These are phyloP conservation scores for Neofusicoccum kwambonambiense DNA, from an alignment of 2,329 filamentous ascomycete species.

Conservation along the genomic window DNA sequence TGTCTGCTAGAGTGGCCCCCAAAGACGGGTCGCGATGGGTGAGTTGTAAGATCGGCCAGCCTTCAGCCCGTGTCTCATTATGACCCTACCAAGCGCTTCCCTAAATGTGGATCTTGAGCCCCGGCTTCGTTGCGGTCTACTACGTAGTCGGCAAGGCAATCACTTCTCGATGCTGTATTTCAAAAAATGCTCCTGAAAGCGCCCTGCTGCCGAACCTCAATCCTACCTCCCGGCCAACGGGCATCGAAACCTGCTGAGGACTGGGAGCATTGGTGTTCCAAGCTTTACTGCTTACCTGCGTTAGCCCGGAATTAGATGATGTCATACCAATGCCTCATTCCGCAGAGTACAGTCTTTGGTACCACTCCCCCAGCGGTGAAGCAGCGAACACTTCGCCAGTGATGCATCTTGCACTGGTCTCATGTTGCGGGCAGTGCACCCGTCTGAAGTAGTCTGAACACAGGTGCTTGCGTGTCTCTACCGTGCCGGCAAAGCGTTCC, in stretches of 20 bases:
- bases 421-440: no score
- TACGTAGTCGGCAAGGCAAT: not conserved
- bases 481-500: no score
- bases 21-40: no score
- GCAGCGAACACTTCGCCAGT: not conserved
- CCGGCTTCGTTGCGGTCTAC: not conserved
- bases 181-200: not conserved
- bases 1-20: no score
- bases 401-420: no score
- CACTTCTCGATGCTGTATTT: not conserved
- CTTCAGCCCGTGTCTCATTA: no score
- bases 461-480: no score
- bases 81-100: no score
- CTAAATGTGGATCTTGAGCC: not conserved
- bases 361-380: not conserved
- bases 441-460: no score
- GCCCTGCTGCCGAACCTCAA: not conserved
- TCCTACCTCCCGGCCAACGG: not conserved
- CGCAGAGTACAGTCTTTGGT: not conserved
- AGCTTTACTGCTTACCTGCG: not conserved
- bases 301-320: not conserved
- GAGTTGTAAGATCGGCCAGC: no score
- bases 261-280: not conserved
- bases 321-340: constrained; percentile 1
- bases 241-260: not conserved